Percentiles rank a stretch among this genome's conserved stretches.
phyloP scores from a whole-genome alignment of 2,329 filamentous ascomycete species.

The Neofusicoccum sp. region DNA sequence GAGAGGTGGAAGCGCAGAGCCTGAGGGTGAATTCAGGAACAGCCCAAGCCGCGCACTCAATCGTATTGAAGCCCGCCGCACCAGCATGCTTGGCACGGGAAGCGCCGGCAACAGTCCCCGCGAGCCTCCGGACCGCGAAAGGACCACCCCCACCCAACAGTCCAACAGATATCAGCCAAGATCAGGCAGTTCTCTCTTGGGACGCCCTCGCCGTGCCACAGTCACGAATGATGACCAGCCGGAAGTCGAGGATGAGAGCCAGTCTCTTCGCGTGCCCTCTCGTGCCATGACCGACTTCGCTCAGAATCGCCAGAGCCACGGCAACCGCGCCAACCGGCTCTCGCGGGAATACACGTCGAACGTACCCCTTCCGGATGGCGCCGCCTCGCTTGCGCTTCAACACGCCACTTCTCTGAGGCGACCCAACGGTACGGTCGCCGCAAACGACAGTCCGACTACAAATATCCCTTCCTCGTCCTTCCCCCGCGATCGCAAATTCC shows the following conservation, averaged over 20 bases:
- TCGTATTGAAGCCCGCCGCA: slow-evolving; percentile 47
- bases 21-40: slow-evolving; percentile 32
- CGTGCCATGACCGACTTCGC: slow-evolving; percentile 49
- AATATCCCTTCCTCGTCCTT: not conserved
- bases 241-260: slow-evolving; percentile 36
- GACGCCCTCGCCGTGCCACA: slow-evolving; percentile 16
- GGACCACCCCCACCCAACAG: slow-evolving; percentile 15
- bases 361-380: slow-evolving; percentile 34
- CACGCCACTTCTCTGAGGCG: slow-evolving; percentile 14
- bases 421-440: slow-evolving; percentile 6
- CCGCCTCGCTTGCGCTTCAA: slow-evolving; percentile 31
- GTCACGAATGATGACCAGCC: slow-evolving; percentile 24
- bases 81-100: slow-evolving; percentile 29
- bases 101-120: slow-evolving; percentile 29
- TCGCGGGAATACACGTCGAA: slow-evolving; percentile 37
- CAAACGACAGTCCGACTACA: not conserved
- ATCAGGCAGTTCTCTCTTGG: not conserved
- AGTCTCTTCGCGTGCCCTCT: slow-evolving; percentile 45
- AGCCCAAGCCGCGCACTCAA: slow-evolving; percentile 39
- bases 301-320: slow-evolving; percentile 23
- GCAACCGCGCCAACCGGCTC: slow-evolving; percentile 22
- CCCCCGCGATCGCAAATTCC: slow-evolving; percentile 15
- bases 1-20: slow-evolving; percentile 32
- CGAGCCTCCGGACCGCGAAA: slow-evolving; percentile 22
- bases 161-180: slow-evolving; percentile 2